phyloP scores from a whole-genome alignment of 31 red algal species.

The Porphyra umbilicalis region DNA sequence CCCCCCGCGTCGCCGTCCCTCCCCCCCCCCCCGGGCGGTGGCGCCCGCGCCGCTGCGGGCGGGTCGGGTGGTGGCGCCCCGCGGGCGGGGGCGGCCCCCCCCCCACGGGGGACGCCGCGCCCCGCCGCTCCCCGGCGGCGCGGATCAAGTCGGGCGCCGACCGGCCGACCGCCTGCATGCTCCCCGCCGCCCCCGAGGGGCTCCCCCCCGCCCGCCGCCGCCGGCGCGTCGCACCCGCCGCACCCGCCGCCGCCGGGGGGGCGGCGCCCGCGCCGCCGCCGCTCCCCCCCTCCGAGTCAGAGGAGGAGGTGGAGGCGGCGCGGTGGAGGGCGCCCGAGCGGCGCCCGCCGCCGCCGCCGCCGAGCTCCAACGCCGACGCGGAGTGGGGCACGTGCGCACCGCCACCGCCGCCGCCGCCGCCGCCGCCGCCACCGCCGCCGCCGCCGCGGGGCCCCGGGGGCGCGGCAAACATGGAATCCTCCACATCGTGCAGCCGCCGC shows the following conservation, averaged over 20 bases:
- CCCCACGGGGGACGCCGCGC: no score
- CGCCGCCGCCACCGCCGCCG: not conserved
- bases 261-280: not conserved
- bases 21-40: not conserved
- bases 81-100: no score
- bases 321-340: not conserved
- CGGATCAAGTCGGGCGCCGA: not conserved
- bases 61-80: no score
- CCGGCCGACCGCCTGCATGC: not conserved
- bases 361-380: not conserved
- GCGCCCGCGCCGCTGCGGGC: not conserved
- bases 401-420: not conserved
- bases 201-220: no score
- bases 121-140: no score
- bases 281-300: not conserved
- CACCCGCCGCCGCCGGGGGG: no score
- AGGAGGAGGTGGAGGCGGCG: not conserved
- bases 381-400: not conserved
- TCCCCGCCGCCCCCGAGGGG: not conserved
- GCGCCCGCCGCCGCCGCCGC: not conserved
- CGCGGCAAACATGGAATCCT: not conserved
- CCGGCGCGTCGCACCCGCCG: no score
- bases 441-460: not conserved
- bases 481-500: not conserved
- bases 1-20: not conserved